Conservation (phyloP, 176 grass and related monocot species). For the Poa annua region DNA sequence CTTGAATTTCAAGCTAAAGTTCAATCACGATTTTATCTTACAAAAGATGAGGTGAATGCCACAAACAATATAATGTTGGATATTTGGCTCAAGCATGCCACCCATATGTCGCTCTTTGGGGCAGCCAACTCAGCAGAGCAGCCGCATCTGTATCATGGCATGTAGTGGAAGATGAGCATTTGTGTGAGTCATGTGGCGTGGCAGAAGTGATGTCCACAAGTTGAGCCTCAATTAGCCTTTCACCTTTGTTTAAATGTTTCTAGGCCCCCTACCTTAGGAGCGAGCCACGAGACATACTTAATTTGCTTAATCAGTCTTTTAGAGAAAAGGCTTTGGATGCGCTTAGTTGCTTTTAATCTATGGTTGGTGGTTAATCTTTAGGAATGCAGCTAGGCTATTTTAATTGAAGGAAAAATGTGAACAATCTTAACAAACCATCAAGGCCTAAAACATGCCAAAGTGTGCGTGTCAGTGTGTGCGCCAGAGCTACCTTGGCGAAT, state of each 20-base stretch:
- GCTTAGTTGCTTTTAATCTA: background rate
- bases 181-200: constrained; percentile 35
- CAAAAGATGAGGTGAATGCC: too few relatives aligned
- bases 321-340: background rate
- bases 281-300: constrained; percentile 26
- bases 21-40: too few relatives aligned
- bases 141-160: too few relatives aligned
- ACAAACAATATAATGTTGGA: too few relatives aligned
- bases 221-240: background rate
- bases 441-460: constrained; percentile 32
- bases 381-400: constrained; percentile 27
- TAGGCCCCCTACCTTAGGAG: constrained; percentile 34
- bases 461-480: too few relatives aligned
- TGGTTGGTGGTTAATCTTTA: constrained; percentile 33
- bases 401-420: background rate
- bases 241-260: constrained; percentile 52
- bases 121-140: too few relatives aligned
- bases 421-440: constrained; percentile 35
- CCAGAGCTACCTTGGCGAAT: constrained; percentile 40
- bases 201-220: background rate
- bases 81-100: too few relatives aligned
- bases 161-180: background rate
- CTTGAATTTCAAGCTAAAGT: too few relatives aligned
- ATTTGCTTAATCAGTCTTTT: constrained; percentile 22
- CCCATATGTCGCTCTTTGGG: too few relatives aligned